Conservation (phyloP, 2,329 filamentous ascomycete species). For the Colletotrichum cuscutae region DNA sequence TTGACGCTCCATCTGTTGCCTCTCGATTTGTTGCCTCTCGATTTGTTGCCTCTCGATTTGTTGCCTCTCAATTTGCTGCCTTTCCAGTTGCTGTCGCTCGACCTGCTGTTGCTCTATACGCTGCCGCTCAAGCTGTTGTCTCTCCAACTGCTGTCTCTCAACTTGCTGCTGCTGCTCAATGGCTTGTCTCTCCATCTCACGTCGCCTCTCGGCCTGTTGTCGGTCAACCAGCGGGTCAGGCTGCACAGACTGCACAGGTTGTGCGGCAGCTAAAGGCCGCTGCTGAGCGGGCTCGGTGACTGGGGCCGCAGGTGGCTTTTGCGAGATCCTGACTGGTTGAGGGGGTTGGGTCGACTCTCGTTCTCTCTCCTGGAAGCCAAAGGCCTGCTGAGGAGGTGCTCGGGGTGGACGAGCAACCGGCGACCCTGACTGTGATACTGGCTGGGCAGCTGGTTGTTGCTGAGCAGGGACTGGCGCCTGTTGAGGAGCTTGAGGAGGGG, state of each 20-base stretch:
- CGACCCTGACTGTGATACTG: constrained; percentile 57
- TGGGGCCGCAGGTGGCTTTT: constrained; percentile 48
- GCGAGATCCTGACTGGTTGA: constrained; percentile 52
- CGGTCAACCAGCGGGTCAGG: constrained; percentile 40
- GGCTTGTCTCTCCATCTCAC: constrained; percentile 43
- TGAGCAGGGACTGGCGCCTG: constrained; percentile 42
- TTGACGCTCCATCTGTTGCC: constrained; percentile 39
- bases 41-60: constrained; percentile 38
- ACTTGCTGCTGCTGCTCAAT: constrained; percentile 33
- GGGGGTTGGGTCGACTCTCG: constrained; percentile 45
- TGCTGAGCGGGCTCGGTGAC: constrained; percentile 48
- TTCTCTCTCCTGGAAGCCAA: constrained; percentile 59
- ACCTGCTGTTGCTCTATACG: constrained; percentile 26
- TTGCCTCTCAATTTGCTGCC: constrained; percentile 39
- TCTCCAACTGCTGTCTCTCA: constrained; percentile 1
- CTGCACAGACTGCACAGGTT: constrained; percentile 46
- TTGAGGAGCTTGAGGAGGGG: constrained; percentile 29
- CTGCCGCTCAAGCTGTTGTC: constrained; percentile 39
- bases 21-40: constrained; percentile 38
- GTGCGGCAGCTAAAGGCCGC: constrained; percentile 46
- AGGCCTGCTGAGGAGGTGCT: constrained; percentile 51
- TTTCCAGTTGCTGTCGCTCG: constrained; percentile 39
- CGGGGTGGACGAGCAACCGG: constrained; percentile 55
- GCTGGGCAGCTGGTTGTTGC: constrained; percentile 50
- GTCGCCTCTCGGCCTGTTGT: constrained; percentile 40